These are phyloP conservation scores for Neurospora sp. DNA, from an alignment of 495 filamentous ascomycete species.

Conservation along the genomic window DNA sequence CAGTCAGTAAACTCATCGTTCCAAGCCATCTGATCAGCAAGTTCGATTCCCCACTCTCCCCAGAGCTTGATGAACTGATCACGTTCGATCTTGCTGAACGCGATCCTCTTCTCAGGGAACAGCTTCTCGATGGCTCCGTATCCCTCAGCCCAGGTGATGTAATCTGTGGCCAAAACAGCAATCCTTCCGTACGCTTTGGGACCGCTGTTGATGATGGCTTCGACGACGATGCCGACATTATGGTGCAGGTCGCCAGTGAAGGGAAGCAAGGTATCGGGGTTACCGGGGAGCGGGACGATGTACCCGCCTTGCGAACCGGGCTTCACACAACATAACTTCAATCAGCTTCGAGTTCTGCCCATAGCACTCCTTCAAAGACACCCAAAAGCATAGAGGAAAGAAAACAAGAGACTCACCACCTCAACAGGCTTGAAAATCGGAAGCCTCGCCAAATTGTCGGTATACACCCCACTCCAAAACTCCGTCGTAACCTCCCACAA, in stretches of 20 bases:
- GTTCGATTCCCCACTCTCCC: neutral
- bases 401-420: neutral
- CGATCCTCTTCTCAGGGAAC: neutral
- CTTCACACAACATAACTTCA: neutral
- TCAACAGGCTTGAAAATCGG: neutral
- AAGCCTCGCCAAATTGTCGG: slow-evolving; percentile 1
- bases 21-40: neutral
- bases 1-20: neutral
- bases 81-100: neutral
- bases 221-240: neutral
- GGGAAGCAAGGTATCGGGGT: neutral
- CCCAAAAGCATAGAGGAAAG: too few species aligned
- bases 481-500: slow-evolving; percentile 6
- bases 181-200: neutral
- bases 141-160: neutral
- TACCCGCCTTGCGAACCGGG: neutral
- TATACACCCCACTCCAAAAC: slow-evolving; percentile 7
- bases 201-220: slow-evolving; percentile 3
- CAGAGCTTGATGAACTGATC: neutral
- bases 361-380: too few species aligned
- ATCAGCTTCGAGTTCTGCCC: too few species aligned
- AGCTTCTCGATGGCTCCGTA: neutral
- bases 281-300: neutral
- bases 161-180: slow-evolving; percentile 1
- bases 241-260: neutral